These are phyloP conservation scores for Ceratocystis lukuohia DNA, from an alignment of 2,329 filamentous ascomycete species.

Conservation along the genomic window DNA sequence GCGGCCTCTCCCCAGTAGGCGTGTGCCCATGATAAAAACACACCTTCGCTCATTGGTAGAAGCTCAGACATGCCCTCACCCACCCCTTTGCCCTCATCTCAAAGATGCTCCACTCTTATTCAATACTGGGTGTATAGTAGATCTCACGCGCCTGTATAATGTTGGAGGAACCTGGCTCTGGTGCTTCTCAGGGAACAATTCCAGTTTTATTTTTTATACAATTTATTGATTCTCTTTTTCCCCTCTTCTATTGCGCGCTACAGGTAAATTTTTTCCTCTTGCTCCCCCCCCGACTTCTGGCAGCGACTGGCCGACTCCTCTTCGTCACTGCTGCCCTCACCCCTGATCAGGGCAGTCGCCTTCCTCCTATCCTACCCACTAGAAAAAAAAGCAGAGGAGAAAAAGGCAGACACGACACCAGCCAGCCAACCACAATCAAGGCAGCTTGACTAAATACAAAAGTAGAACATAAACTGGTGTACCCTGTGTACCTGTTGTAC, in stretches of 20 bases:
- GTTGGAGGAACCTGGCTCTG: not conserved
- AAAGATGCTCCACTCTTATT: not conserved
- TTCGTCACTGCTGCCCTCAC: not conserved
- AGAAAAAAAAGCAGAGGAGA: constrained; percentile 1
- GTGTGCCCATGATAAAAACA: not conserved
- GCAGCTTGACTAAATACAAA: not conserved
- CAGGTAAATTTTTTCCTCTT: not conserved
- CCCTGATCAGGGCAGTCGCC: constrained; percentile 5
- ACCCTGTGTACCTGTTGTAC: not conserved
- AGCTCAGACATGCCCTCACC: not conserved
- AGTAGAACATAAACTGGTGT: not conserved
- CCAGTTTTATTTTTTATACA: not conserved
- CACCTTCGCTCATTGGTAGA: not conserved
- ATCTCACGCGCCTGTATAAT: not conserved
- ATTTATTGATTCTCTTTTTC: not conserved
- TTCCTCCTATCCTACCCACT: constrained; percentile 10
- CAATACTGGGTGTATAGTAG: not conserved
- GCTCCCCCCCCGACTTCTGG: not conserved
- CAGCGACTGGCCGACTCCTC: not conserved
- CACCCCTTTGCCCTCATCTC: constrained; percentile 6
- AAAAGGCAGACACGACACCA: constrained; percentile 1
- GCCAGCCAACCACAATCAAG: not conserved
- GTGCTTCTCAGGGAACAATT: not conserved
- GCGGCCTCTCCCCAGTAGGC: not conserved
- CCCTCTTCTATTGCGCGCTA: not conserved